Evolutionary conservation across 2,329 filamentous ascomycete genomes (phyloP), one percentile per base, ranked within the genome.

Genomic region (Penicillium glabrum): DNA sequence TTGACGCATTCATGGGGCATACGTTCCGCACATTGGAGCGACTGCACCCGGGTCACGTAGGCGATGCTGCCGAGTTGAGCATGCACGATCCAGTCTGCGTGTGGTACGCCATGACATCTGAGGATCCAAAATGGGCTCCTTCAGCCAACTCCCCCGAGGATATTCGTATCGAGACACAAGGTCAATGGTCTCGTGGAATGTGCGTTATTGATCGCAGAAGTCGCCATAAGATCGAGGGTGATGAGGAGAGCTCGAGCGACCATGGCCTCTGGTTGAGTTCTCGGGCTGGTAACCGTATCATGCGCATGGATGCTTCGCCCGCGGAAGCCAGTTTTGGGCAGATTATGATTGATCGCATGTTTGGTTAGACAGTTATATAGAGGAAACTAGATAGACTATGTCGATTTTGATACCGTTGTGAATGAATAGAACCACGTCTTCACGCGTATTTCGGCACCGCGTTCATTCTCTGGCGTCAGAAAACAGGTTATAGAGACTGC

Each of bases 171-270:
- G 95, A 99, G 77, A 96, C 92, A 0, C 79, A 84, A 2, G 95
- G 93, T 1, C 95, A 98, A 78, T 99, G 95, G 95, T 96, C 93
- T 46, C 82, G 91, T 55, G 93, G 95, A 1, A 93, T 95, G 87
- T 93, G 92, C 69, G 82, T 98, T 31, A 80, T 92, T 41, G 95
- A 99, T 79, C 82, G 86, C 35, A 83, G 95, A 57, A 76, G 75
- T 44, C 77, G 71, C 58, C 77, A 72, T 53, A 75, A 68, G 58
- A 74, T 66, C 71, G 80, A 60, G 68, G 77, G 63, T 69, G 81
- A 82, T 23, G 78, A 80, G 45, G 82, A 83, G 63, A 82, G 87
- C 29, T 81, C 87, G 0, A 89, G 88, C 41, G 93, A 98, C 72
- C 80, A 86, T 74, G 75, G 84, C 65, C 79, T 88, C 51, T 98